Base-by-base conservation (phyloP, 129 eudicot species). In the Silybum marianum region DNA sequence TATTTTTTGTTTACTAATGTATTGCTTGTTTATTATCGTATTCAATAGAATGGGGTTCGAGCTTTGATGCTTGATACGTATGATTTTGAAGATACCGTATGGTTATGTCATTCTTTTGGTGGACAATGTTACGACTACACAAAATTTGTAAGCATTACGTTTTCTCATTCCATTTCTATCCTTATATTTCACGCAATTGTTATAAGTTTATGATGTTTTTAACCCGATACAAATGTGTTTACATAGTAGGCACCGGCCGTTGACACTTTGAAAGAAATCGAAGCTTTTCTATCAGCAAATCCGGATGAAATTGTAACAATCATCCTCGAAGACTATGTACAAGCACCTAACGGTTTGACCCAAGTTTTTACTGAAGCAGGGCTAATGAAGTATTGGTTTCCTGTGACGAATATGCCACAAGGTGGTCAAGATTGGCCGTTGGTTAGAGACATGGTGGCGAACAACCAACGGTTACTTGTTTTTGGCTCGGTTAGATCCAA, bases 71-170 rank as follows among this genome's bases (percentile, higher is more conserved):
- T 92, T 10, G 99, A 95, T 74, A 90, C 94, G 0, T 95, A 95
- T 9, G 99, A 95, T 82, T 95, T 77, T 68, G 86, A 89, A 9
- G 97, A 90, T 25, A 91, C 87, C 44, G 85, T 95, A 70, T 95
- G 99, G 99, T 74, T 95, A 80, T 92, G 99, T 82, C 99, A 95
- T 85, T 95, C 99, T 44, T 92, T 88, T 54, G 91, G 92, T 74
- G 99, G 97, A 74, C n/a, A 88, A 67, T 95, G 99, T 87, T 68
- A 88, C 12, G 97, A 95, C 54, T 85, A 66, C 63, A 95, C 99
- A 3, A 91, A 89, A 77, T 95, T 92, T 81, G 99, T 95, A 86
- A 87, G 97, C 80, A 12, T 26, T 25, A 67, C 14, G 16, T 26
- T 25, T 38, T 73, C 40, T 80, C 71, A 65, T 14, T 9, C 32